Base-by-base conservation (phyloP, 2,329 filamentous ascomycete species). In the Exophiala bonariae region DNA sequence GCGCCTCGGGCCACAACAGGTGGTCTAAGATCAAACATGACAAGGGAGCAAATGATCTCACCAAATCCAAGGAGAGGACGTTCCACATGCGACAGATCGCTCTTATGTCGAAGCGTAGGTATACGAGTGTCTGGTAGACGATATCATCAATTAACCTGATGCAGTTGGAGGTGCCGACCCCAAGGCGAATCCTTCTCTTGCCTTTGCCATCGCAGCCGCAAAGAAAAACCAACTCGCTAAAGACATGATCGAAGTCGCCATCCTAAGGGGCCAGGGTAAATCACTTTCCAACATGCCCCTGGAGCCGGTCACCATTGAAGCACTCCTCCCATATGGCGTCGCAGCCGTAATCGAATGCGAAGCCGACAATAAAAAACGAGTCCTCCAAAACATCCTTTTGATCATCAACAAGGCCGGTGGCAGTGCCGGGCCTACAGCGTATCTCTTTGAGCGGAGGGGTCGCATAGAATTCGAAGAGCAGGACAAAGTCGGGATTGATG, bases 1-100 rank as follows among this genome's bases (percentile, higher is more conserved):
- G 47, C 19, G 23, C 16, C 3, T 84, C 86, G 18, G 90, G 90
- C 11, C 90, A 96, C 71, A 96, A 86, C 68, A 87, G 90, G 66
- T 99, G 93, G 93, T 90, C 89, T 48, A 95, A 93, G 63, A 97
- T 96, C 71, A 88, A 86, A 64, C 93, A 97, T 68, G 89, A 93
- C 67, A 99, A 99, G 69, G 90, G 86, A 41, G 88, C 85, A 52
- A 86, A 85, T 48, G 93, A 99, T 67, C 68, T 66, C 47, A 65
- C 85, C 59, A 96, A 91, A 69, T 89, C 83, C 68, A 79, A 78
- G 34, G 77, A 85, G 58, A 84, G 90, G 22, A 80, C 78, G 37
- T 67, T 76, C 35, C 79, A 95, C 59, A 78, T 85, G 17, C 84
- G 87, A 57, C 81, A 86, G 50, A 85, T 97, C 47, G 80, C 84